Evolutionary conservation across 768 basidiomycete species (phyloP), one percentile per base, ranked within the genome.

Genomic region (Thelephora aurantiotincta): DNA sequence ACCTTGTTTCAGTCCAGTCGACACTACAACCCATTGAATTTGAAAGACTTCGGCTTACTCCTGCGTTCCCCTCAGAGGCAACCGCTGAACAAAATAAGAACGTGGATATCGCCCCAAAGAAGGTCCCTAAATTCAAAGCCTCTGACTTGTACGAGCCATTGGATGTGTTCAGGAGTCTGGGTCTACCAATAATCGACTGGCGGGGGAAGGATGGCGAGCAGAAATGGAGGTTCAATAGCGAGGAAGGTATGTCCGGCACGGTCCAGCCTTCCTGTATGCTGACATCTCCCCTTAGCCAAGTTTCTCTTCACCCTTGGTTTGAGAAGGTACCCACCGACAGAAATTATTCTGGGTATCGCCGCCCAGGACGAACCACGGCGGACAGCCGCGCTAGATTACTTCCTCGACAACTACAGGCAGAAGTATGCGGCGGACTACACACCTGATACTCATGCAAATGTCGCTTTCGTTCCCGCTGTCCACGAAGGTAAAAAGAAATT

Each of bases 131-230:
- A 50, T 75, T 68, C 55, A 78, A 69, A 36, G 86, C 90, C 0
- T 65, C 70, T 33, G 77, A 88, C 47, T 68, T 99, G 4, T 97
- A 93, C 55, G 94, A 97, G 57, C 94, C 96, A 1, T 52, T 70
- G 1, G 80, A 82, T 33, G 67, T 71, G 2, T 77, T 92, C 47
- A 73, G 88, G 12, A 69, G 75, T 44, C 65, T 98, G 5, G 74
- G 75, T 6, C 64, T 98, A 19, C 90, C 93, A 3, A 59, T 96
- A 2, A 69, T 98, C 37, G 89, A 91, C 54, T 99, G 94, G 94
- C 26, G 9, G 9, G 26, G 26, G 26, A 30, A 30, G 26, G 82
- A 84, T 1, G 68, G 67, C 22, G 68, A 78, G 50, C 65, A 66
- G 1, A 91, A 83, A 60, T 99, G 94, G 94, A 73, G 75, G 50